These are phyloP conservation scores for Benincasa hispida DNA, from an alignment of 306 rosid species.

Conservation along the genomic window DNA sequence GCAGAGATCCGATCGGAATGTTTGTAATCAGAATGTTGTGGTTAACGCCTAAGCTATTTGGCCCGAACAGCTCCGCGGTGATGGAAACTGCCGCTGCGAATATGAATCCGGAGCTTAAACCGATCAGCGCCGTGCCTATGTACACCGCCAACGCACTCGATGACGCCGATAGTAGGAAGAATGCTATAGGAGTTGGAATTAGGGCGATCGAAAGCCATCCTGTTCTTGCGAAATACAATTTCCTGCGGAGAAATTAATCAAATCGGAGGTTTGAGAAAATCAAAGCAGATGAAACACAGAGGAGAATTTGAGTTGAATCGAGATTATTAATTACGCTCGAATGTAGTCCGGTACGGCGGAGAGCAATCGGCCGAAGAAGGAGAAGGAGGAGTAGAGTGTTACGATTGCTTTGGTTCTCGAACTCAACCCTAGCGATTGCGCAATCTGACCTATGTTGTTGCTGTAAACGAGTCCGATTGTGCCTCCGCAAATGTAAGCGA, in stretches of 20 bases:
- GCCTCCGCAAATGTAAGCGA: conserved; percentile 84
- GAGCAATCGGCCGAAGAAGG: conserved; percentile 93
- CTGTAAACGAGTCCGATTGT: conserved; percentile 95
- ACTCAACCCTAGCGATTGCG: conserved; percentile 62
- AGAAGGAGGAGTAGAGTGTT: conserved; percentile 76
- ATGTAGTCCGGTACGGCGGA: conserved; percentile 86
- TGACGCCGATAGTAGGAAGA: conserved; percentile 55
- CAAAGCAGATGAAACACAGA: neutral
- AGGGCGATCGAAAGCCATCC: conserved; percentile 84
- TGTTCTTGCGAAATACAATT: conserved; percentile 83
- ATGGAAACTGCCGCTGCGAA: conserved; percentile 92
- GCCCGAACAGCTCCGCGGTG: conserved; percentile 88
- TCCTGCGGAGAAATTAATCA: conserved; percentile 32
- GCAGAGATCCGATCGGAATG: conserved; percentile 80
- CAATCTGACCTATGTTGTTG: conserved; percentile 91
- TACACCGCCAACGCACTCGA: conserved; percentile 28
- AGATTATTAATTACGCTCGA: conserved; percentile 39
- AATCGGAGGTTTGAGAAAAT: neutral
- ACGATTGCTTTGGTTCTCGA: conserved; percentile 47
- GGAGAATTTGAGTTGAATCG: neutral
- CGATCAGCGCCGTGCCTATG: conserved; percentile 63
- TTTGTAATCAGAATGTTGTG: conserved; percentile 89
- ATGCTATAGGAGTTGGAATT: conserved; percentile 80
- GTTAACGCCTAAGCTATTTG: conserved; percentile 65
- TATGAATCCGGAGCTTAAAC: conserved; percentile 87